Percentiles rank a stretch among this genome's conserved stretches.
These are phyloP conservation scores for Emergomyces orientalis DNA, from an alignment of 2,329 filamentous ascomycete species.

Conservation along the genomic window DNA sequence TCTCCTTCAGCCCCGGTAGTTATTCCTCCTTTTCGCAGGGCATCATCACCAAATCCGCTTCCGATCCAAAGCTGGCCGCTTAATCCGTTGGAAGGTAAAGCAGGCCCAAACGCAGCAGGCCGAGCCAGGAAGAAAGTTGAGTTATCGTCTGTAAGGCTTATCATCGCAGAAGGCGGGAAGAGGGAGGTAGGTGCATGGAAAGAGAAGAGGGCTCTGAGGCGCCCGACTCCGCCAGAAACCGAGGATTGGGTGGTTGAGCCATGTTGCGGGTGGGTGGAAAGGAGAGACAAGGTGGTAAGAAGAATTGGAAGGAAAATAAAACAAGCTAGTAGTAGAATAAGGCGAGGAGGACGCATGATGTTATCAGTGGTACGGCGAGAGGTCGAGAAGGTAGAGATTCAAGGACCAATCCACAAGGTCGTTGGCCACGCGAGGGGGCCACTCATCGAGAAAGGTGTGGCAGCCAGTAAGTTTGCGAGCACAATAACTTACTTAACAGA, in stretches of 20 bases:
- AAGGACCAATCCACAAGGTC: slow-evolving; percentile 29
- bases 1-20: slow-evolving; percentile 60
- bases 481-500: background rate
- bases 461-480: slow-evolving; percentile 12
- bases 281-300: slow-evolving; percentile 39
- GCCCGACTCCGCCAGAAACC: slow-evolving; percentile 31
- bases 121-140: slow-evolving; percentile 92
- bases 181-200: slow-evolving; percentile 72
- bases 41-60: slow-evolving; percentile 79
- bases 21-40: slow-evolving; percentile 48
- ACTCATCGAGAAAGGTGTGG: slow-evolving; percentile 28
- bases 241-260: slow-evolving; percentile 29
- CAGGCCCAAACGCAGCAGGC: slow-evolving; percentile 84
- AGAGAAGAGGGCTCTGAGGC: slow-evolving; percentile 54
- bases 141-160: slow-evolving; percentile 95
- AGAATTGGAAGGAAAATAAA: slow-evolving; percentile 42
- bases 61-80: slow-evolving; percentile 91
- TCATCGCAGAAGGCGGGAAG: slow-evolving; percentile 90
- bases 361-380: background rate
- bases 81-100: slow-evolving; percentile 63
- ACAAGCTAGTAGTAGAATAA: slow-evolving; percentile 38
- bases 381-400: slow-evolving; percentile 9
- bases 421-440: slow-evolving; percentile 20
- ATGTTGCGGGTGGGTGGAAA: slow-evolving; percentile 32
- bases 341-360: slow-evolving; percentile 41